Conservation (phyloP, 1,284 basidiomycete species). For the Ustilago esculenta region DNA sequence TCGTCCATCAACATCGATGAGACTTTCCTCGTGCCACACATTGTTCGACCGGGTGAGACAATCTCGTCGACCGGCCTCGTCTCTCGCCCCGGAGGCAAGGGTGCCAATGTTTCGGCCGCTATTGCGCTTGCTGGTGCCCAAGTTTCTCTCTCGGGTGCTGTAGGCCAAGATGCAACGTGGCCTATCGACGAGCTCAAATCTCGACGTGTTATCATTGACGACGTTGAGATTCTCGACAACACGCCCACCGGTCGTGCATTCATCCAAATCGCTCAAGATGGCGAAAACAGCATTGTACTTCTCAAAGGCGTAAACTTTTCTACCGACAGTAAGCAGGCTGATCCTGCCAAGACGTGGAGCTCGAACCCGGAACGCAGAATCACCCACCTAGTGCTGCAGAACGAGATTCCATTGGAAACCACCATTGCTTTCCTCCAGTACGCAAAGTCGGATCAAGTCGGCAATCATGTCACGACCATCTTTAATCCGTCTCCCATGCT, state of each 20-base stretch:
- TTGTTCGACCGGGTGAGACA: conserved; percentile 61
- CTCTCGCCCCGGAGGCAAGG: conserved; percentile 63
- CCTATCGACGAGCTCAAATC: conserved; percentile 56
- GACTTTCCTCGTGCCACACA: conserved; percentile 61
- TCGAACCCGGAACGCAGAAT: conserved; percentile 9
- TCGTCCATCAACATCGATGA: conserved; percentile 66
- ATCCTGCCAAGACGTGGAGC: conserved; percentile 31
- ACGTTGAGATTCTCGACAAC: conserved; percentile 43
- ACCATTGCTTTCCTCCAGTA: conserved; percentile 68
- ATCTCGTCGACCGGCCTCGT: conserved; percentile 55
- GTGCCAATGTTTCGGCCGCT: conserved; percentile 63
- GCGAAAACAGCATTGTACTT: conserved; percentile 65
- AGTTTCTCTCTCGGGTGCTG: conserved; percentile 52
- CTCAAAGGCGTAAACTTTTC: conserved; percentile 63
- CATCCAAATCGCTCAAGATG: conserved; percentile 63
- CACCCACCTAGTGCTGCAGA: conserved; percentile 72
- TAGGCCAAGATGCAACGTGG: conserved; percentile 63
- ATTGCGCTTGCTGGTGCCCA: conserved; percentile 55
- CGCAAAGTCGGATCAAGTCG: conserved; percentile 17
- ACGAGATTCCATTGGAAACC: conserved; percentile 71
- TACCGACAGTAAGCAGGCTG: conserved; percentile 21
- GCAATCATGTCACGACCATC: conserved; percentile 54
- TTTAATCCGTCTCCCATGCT: conserved; percentile 74
- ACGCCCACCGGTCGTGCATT: conserved; percentile 62
- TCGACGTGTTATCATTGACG: conserved; percentile 46